These are phyloP conservation scores for Podospora bellae-mahoneyi DNA, from an alignment of 495 filamentous ascomycete genomes.

Conservation along the genomic window DNA sequence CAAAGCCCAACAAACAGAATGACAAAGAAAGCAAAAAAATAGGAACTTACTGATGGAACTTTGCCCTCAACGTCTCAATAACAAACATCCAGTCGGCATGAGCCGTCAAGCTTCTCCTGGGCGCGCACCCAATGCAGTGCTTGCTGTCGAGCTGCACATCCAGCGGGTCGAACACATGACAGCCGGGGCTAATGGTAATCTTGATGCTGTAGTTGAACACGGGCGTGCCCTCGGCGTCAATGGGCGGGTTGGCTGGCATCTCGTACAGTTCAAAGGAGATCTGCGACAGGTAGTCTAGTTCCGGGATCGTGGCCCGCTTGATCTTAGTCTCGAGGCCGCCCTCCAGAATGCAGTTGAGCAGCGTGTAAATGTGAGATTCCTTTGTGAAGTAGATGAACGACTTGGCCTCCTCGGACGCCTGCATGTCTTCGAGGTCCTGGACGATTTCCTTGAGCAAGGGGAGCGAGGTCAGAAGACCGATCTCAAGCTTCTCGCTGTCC, in stretches of 20 bases:
- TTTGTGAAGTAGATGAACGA: slow-evolving; percentile 99
- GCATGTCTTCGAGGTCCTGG: slow-evolving; percentile 92
- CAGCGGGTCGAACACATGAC: slow-evolving; percentile 90
- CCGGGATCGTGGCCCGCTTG: slow-evolving; percentile 85
- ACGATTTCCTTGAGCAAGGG: slow-evolving; percentile 95
- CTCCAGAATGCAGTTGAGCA: slow-evolving; percentile 96
- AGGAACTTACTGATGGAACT: slow-evolving; percentile 79
- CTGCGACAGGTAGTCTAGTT: slow-evolving; percentile 95
- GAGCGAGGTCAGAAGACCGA: slow-evolving; percentile 88
- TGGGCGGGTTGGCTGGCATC: slow-evolving; percentile 65
- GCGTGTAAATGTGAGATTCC: slow-evolving; percentile 96
- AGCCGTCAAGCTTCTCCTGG: slow-evolving; percentile 81
- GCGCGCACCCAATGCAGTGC: slow-evolving; percentile 90
- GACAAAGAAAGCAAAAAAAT: slow-evolving; percentile 7
- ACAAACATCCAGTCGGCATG: slow-evolving; percentile 94
- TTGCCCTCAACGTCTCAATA: slow-evolving; percentile 87
- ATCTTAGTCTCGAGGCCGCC: slow-evolving; percentile 91
- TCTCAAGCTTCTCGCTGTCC: slow-evolving; percentile 92
- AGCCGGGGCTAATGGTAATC: slow-evolving; percentile 92
- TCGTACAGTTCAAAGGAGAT: slow-evolving; percentile 98
- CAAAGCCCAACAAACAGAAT: slow-evolving; percentile 17
- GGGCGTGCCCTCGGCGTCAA: slow-evolving; percentile 41
- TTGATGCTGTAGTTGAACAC: slow-evolving; percentile 90
- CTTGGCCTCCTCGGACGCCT: slow-evolving; percentile 87
- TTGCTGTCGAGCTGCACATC: slow-evolving; percentile 94